A percentile compares a stretch with the other conserved stretches of the same genome.
These are phyloP conservation scores for Fusarium coicis DNA, from an alignment of 2,329 filamentous ascomycete genomes.

Conservation along the genomic window DNA sequence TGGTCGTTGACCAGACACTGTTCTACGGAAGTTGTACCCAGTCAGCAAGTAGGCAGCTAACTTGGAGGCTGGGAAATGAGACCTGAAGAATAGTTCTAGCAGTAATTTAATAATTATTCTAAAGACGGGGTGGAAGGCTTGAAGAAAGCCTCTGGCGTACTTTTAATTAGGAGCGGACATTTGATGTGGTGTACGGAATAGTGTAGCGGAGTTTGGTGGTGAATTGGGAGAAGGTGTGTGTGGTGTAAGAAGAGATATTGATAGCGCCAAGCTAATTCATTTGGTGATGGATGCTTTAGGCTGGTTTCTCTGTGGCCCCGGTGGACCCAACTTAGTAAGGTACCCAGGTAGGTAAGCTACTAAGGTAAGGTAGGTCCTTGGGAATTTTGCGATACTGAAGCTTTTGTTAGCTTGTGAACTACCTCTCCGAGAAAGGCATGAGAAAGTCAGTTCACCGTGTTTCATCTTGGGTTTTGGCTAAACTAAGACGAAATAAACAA, in stretches of 20 bases:
- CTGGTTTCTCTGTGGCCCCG: slow-evolving; percentile 17
- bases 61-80: slow-evolving; percentile 14
- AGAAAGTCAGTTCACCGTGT: neutral
- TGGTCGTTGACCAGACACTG: slow-evolving; percentile 1
- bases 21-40: neutral
- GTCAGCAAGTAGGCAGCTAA: slow-evolving; percentile 8
- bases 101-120: slow-evolving; percentile 14
- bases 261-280: slow-evolving; percentile 28
- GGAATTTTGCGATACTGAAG: neutral
- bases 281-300: slow-evolving; percentile 30
- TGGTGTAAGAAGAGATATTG: slow-evolving; percentile 16
- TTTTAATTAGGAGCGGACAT: slow-evolving; percentile 28
- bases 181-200: slow-evolving; percentile 18
- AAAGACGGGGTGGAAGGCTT: slow-evolving; percentile 12
- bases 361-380: neutral
- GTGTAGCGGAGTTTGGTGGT: slow-evolving; percentile 1
- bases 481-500: slow-evolving; percentile 10
- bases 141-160: slow-evolving; percentile 3
- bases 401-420: neutral
- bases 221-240: neutral
- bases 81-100: neutral
- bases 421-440: neutral
- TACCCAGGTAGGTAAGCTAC: neutral
- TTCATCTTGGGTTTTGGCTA: slow-evolving; percentile 17
- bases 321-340: neutral